Percentiles rank a stretch among this genome's conserved stretches.
phyloP scores from a whole-genome alignment of 495 filamentous ascomycete genomes.

The Xylaria curta region DNA sequence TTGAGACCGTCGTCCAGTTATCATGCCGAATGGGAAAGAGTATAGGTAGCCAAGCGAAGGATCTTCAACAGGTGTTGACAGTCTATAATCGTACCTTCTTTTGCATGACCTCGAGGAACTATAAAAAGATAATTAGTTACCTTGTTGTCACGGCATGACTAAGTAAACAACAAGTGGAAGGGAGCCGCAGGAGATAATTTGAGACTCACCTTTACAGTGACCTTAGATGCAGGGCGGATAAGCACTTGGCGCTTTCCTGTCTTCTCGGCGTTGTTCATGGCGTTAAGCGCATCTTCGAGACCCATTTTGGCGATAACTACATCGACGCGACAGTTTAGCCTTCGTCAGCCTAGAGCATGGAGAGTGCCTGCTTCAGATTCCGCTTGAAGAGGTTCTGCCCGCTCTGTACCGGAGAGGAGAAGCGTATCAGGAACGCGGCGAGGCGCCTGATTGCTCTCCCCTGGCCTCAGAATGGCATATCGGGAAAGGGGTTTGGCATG shows the following conservation, averaged over 20 bases:
- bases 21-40: conserved; percentile 77
- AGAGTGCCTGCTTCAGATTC: conserved; percentile 81
- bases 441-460: conserved; percentile 54
- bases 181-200: neutral
- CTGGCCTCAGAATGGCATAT: conserved; percentile 56
- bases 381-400: conserved; percentile 80
- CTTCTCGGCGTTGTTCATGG: conserved; percentile 99
- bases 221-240: conserved; percentile 96
- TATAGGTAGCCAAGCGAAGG: neutral
- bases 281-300: conserved; percentile 98
- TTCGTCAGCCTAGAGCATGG: conserved; percentile 83
- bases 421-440: conserved; percentile 66
- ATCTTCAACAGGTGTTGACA: neutral
- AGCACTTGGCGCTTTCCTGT: conserved; percentile 96
- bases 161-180: neutral
- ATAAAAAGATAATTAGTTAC: conserved; percentile 2
- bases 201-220: conserved; percentile 77
- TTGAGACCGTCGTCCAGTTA: conserved; percentile 97
- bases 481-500: conserved; percentile 26
- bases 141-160: neutral
- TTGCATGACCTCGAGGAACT: conserved; percentile 97
- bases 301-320: conserved; percentile 90
- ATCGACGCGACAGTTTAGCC: conserved; percentile 66
- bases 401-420: conserved; percentile 77
- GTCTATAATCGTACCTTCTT: conserved; percentile 83